Percentiles rank a stretch among this genome's conserved stretches.
phyloP scores from a whole-genome alignment of 441 rosid genomes.

The Gossypium schwendimanii region DNA sequence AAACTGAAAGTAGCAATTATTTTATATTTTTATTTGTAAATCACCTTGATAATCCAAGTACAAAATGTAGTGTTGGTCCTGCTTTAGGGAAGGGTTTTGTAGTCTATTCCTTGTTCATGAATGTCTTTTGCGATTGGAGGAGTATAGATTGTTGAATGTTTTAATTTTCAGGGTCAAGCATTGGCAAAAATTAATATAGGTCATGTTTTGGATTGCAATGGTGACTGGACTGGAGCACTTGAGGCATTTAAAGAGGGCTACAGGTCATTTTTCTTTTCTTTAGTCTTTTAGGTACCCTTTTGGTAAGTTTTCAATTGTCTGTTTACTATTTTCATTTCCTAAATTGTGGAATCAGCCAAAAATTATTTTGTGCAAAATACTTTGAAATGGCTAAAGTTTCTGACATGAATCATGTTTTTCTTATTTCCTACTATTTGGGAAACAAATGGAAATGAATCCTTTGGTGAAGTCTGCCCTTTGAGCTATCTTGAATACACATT shows the following conservation, averaged over 20 bases:
- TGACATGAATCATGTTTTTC: neutral
- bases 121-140: neutral
- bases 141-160: slow-evolving; percentile 11
- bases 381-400: neutral
- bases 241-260: slow-evolving; percentile 68
- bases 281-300: slow-evolving; percentile 1
- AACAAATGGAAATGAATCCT: neutral
- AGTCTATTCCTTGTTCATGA: neutral
- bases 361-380: neutral
- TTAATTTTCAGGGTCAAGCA: slow-evolving; percentile 77
- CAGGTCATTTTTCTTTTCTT: slow-evolving; percentile 38
- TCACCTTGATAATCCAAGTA: slow-evolving; percentile 3
- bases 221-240: slow-evolving; percentile 73
- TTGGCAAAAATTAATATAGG: slow-evolving; percentile 82
- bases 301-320: neutral
- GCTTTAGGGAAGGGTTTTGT: slow-evolving; percentile 8
- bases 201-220: slow-evolving; percentile 57
- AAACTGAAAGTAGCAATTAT: slow-evolving; percentile 4
- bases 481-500: neutral
- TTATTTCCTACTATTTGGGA: slow-evolving; percentile 1
- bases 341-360: neutral
- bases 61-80: slow-evolving; percentile 2
- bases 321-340: neutral
- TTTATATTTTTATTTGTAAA: neutral
- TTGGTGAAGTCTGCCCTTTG: neutral